Conservation (phyloP, 148 eudicot genomes). For the Polygonum maritimum region DNA sequence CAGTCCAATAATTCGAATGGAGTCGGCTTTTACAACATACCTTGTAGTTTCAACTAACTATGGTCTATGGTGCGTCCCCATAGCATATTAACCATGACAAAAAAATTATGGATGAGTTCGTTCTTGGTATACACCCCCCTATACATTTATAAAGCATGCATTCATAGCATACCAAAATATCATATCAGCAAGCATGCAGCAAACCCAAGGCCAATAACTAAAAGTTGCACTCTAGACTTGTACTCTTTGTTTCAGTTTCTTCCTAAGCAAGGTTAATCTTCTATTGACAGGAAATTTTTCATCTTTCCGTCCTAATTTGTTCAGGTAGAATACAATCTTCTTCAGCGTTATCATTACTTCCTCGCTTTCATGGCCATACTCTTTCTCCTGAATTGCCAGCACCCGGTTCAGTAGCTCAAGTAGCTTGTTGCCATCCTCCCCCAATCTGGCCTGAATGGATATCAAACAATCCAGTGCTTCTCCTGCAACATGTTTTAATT, state of each 20-base stretch:
- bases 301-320: conserved; percentile 56
- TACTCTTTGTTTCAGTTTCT: conserved; percentile 38
- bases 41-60: neutral
- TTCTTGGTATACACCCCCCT: conserved; percentile 7
- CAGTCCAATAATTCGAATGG: neutral
- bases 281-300: conserved; percentile 61
- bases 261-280: conserved; percentile 52
- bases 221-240: neutral
- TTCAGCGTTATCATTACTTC: conserved; percentile 63
- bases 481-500: conserved; percentile 29
- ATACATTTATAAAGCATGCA: neutral
- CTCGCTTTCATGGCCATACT: conserved; percentile 61
- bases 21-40: neutral
- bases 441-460: conserved; percentile 58
- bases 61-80: neutral
- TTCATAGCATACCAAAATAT: neutral
- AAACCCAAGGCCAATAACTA: neutral
- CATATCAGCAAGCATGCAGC: conserved; percentile 1
- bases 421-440: conserved; percentile 40
- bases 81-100: neutral
- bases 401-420: conserved; percentile 54
- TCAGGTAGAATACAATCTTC: conserved; percentile 50
- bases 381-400: conserved; percentile 68
- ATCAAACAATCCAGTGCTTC: conserved; percentile 88
- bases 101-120: neutral